Evolutionary conservation across 139 green algal genomes (phyloP).

Genomic region (Gonium pectorale): DNA sequence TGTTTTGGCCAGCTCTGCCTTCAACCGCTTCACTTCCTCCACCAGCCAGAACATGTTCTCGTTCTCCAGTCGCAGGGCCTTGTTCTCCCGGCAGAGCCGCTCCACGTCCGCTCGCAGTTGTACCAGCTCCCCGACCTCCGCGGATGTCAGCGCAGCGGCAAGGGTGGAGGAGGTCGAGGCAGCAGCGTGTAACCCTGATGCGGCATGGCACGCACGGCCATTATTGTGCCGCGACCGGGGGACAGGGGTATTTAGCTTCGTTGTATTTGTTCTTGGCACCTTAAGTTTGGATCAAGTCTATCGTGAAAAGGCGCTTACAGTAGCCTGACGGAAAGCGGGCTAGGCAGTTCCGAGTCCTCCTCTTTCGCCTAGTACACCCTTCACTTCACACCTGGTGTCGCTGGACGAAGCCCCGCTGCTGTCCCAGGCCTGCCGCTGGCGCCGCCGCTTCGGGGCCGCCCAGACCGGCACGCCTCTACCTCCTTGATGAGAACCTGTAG

Average conservation of each 20-base stretch:
- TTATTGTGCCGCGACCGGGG: no score
- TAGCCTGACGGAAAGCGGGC: no score
- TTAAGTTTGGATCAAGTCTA: no score
- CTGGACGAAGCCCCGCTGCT: constrained; percentile 7
- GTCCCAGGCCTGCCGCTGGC: constrained; percentile 20
- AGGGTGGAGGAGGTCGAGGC: neutral
- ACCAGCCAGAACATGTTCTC: constrained; percentile 60
- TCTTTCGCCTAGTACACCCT: no score
- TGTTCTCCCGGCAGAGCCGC: constrained; percentile 46
- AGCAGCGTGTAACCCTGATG: constrained; percentile 13
- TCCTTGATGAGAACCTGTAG: constrained; percentile 50
- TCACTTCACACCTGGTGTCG: neutral
- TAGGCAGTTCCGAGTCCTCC: no score
- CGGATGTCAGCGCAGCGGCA: neutral
- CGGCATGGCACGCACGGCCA: no score
- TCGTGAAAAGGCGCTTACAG: no score
- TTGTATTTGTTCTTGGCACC: no score
- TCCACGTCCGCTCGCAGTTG: constrained; percentile 42
- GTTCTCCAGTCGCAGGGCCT: constrained; percentile 53
- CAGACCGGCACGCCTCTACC: constrained; percentile 25
- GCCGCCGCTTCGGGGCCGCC: neutral
- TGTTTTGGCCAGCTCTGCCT: neutral
- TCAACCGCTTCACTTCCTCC: constrained; percentile 56
- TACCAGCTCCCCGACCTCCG: constrained; percentile 1
- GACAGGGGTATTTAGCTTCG: no score